A percentile compares a stretch with the other conserved stretches of the same genome.
Evolutionary conservation across 768 basidiomycete genomes (phyloP).

Genomic region (Clitopilus hobsonii): DNA sequence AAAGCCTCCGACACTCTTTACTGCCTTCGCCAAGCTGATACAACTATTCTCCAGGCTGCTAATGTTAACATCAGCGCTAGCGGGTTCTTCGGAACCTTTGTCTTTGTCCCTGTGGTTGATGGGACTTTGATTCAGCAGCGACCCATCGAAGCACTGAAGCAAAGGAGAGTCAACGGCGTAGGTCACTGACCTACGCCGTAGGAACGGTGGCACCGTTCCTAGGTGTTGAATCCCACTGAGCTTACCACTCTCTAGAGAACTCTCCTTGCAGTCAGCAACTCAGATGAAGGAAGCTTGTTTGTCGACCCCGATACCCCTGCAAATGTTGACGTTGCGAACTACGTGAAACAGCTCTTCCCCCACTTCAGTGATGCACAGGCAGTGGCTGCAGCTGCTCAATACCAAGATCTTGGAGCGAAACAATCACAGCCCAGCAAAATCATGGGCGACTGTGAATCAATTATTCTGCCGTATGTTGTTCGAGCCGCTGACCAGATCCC

Average conservation of each 20-base stretch:
- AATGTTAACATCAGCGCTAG: conserved; percentile 23
- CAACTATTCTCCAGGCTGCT: conserved; percentile 20
- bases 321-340: conserved; percentile 22
- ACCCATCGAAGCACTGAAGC: conserved; percentile 29
- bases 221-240: too few relatives aligned
- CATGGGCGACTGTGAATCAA: conserved; percentile 33
- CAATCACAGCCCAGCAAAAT: conserved; percentile 27
- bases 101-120: conserved; percentile 40
- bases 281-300: conserved; percentile 31
- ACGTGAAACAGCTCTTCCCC: conserved; percentile 35
- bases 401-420: conserved; percentile 25
- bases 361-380: conserved; percentile 22
- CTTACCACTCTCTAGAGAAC: conserved; percentile 16
- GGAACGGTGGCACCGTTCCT: too few relatives aligned
- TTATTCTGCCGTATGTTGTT: neutral
- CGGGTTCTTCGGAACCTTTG: conserved; percentile 29
- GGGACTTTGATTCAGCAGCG: conserved; percentile 37
- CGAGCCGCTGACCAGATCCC: neutral
- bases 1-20: conserved; percentile 23
- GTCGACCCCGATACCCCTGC: conserved; percentile 25
- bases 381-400: conserved; percentile 18
- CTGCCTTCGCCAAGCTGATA: conserved; percentile 33
- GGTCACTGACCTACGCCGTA: neutral
- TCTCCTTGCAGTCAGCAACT: conserved; percentile 33
- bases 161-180: conserved; percentile 36